Evolutionary conservation across 441 rosid genomes (phyloP), one percentile per base, ranked within the genome.

Genomic region (Arabidopsis lyrata): DNA sequence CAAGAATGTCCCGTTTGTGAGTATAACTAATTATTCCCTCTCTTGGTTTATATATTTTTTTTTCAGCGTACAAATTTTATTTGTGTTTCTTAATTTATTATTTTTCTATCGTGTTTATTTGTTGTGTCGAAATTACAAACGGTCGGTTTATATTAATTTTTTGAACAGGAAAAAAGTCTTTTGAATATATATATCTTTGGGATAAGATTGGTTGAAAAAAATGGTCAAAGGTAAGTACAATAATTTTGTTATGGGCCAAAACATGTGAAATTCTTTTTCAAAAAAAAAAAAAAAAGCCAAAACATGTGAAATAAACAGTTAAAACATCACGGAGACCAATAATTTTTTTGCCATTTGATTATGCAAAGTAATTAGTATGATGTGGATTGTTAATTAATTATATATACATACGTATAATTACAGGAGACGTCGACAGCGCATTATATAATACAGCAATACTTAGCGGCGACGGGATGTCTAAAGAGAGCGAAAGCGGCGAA

Each of bases 381-480:
- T 24, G 24, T 5, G 2, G 6, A 22, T 73, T 45, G 3, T 5
- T 15, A 9, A 22, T 22, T 34, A 42, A 45, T 24, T 8, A 34
- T 1, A 2, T 8, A 34, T 1, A 2, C 15, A 1, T 60, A 15
- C 2, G n/a, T 22, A 54, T 8, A 2, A 45, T 8, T 31, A 22
- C 57, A 89, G 98, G 94, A 89, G 66, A 86, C 89, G 6, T 91
- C 91, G 16, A 81, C 82, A 42, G 99, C 97, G 2, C 83, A 85
- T 76, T 94, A 94, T 61, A 94, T 91, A 32, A 85, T 90, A 80
- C 90, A 94, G n/a, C 99, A 94, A 55, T 94, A 91, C 77, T 63
- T 91, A 84, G 99, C 97, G 20, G 93, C 99, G 4, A 85, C 99
- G 16, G 95, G 98, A 24, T 83, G 93, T 71, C 71, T 86, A 56